These are phyloP conservation scores for Pseudogymnoascus verrucosus DNA, from an alignment of 2,329 filamentous ascomycete genomes.

Conservation along the genomic window DNA sequence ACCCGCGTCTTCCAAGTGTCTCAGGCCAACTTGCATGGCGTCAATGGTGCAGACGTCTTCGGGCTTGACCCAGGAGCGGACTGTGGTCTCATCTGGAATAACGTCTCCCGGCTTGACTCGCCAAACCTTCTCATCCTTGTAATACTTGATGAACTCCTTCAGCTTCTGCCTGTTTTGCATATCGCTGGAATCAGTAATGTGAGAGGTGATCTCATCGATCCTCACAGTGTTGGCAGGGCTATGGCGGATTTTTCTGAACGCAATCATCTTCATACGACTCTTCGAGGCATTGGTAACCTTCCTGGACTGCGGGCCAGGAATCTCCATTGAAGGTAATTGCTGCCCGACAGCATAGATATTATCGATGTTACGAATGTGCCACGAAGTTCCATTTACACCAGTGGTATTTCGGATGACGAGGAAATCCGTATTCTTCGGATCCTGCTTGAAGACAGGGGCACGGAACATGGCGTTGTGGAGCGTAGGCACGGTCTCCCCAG, in stretches of 20 bases:
- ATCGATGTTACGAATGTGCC: conserved; percentile 82
- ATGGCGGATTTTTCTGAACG: conserved; percentile 78
- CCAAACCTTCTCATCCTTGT: conserved; percentile 80
- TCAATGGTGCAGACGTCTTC: conserved; percentile 93
- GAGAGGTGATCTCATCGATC: conserved; percentile 79
- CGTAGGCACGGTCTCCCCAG: conserved; percentile 82
- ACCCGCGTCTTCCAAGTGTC: conserved; percentile 84
- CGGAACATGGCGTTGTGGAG: conserved; percentile 94
- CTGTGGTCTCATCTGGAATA: conserved; percentile 70
- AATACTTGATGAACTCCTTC: conserved; percentile 90
- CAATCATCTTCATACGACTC: conserved; percentile 92
- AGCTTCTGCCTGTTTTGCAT: conserved; percentile 95
- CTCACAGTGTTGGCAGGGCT: conserved; percentile 61
- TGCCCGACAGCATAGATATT: conserved; percentile 89
- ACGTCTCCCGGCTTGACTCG: conserved; percentile 63
- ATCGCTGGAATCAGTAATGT: conserved; percentile 88
- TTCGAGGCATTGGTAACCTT: conserved; percentile 97
- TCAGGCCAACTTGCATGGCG: conserved; percentile 91
- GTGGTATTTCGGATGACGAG: conserved; percentile 77
- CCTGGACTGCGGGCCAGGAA: conserved; percentile 86
- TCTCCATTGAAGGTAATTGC: conserved; percentile 82
- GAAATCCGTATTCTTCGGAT: conserved; percentile 72
- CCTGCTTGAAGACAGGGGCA: conserved; percentile 86
- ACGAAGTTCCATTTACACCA: conserved; percentile 66
- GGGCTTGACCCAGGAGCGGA: conserved; percentile 84